Evolutionary conservation across 2,329 filamentous ascomycete species (phyloP).

Genomic region (Colletotrichum euphorbiae): DNA sequence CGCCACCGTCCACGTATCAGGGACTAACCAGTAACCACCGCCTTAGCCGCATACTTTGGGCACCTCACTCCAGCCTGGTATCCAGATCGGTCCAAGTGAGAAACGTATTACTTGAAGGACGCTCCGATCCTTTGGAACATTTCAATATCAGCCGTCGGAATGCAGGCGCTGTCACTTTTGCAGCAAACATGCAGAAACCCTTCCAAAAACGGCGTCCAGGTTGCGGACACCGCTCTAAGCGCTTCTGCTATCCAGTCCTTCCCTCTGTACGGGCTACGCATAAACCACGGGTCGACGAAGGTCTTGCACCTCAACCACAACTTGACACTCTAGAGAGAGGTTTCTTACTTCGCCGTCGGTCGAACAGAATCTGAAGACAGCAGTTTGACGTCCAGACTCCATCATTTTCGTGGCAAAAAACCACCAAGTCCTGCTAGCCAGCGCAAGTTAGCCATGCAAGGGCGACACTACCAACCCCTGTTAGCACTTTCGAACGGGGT

Average conservation of each 20-base stretch:
- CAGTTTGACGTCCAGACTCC: constrained; percentile 16
- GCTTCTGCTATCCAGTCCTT: neutral
- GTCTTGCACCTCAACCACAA: constrained; percentile 4
- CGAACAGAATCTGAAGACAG: constrained; percentile 2
- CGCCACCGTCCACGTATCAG: constrained; percentile 16
- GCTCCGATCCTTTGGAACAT: constrained; percentile 18
- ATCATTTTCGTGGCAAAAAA: constrained; percentile 28
- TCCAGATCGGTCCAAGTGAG: constrained; percentile 11
- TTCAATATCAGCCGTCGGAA: neutral
- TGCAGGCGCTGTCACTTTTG: neutral
- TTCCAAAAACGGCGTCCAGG: constrained; percentile 1
- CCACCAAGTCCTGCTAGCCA: constrained; percentile 28
- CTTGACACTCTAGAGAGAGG: neutral
- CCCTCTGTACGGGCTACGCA: neutral
- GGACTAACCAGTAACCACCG: neutral
- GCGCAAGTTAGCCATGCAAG: constrained; percentile 28
- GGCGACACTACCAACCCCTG: constrained; percentile 3
- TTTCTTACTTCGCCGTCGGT: neutral
- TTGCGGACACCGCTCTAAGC: neutral
- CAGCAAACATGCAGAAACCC: constrained; percentile 11
- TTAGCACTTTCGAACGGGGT: neutral
- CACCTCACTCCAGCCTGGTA: neutral
- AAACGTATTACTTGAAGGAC: neutral
- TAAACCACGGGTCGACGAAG: constrained; percentile 8
- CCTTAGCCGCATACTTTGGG: constrained; percentile 9